Evolutionary conservation across 345 rosid species (phyloP), one percentile per base, ranked within the genome.

Genomic region (Psidium guajava): DNA sequence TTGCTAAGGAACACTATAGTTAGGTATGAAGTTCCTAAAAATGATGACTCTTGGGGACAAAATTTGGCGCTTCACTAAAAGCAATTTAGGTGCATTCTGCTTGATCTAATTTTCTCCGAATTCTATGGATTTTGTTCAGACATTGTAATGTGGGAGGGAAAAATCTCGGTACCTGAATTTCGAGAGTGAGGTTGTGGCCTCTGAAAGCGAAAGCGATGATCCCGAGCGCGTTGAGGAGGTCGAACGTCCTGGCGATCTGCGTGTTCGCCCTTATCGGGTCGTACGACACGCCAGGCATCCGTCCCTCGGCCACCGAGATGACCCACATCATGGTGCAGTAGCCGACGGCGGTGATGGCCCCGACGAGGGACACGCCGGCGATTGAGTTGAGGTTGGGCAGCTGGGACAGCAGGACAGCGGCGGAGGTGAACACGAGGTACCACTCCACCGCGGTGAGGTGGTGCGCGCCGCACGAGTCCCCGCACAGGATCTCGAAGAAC

Each of bases 181-280:
- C 96, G 15, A 95, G 95, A 10, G 92, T 51, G 83, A 94, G 93
- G 87, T 95, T 94, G 88, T 94, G 95, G 69, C 96, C 98, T 69
- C 96, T 91, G 59, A 91, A 95, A 2, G 95, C 93, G 82, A 95
- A 91, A 84, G 94, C 93, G 84, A 95, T 85, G 87, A 93, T 90
- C 64, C 96, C 96, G 82, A 94, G 87, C 20, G 98, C 94, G 58
- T 93, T 92, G 11, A 92, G 89, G 58, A 89, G 64, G 54, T 87
- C 88, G 40, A 93, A 91, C 51, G 85, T 86, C 85, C 85, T 86
- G 83, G 54, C 90, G 14, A 83, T 50, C 59, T 85, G 87, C 11
- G 87, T 6, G 6, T 4, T 3, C 16, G 57, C 81, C 50, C 28
- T 58, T 15, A 54, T 53, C 0, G 94, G 90, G 42, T 86, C 11